phyloP scores from a whole-genome alignment of 1,139 yeast genomes.

The Candida pseudoviswanathii region DNA sequence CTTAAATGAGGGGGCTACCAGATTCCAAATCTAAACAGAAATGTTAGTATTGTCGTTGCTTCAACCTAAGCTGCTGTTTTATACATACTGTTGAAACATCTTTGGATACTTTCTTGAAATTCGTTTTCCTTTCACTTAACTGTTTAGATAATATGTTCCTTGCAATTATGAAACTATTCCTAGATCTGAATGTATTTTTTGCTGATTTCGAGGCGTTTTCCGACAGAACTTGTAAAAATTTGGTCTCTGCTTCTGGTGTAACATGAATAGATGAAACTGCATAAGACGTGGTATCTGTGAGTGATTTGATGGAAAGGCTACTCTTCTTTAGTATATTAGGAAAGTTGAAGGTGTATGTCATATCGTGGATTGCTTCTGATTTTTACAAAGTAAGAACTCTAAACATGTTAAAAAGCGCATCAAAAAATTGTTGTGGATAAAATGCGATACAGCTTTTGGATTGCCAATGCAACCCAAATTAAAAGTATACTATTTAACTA shows the following conservation, averaged over 20 bases:
- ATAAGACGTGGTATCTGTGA: slow-evolving; percentile 8
- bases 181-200: slow-evolving; percentile 16
- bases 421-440: neutral
- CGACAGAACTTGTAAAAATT: neutral
- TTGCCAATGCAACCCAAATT: neutral
- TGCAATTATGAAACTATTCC: slow-evolving; percentile 26
- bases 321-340: neutral
- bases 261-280: slow-evolving; percentile 9
- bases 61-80: neutral
- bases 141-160: slow-evolving; percentile 20
- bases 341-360: slow-evolving; percentile 7
- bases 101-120: slow-evolving; percentile 19
- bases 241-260: neutral
- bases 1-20: slow-evolving; percentile 16
- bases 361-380: neutral
- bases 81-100: slow-evolving; percentile 23
- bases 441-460: neutral
- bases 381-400: neutral
- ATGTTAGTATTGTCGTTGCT: slow-evolving; percentile 12
- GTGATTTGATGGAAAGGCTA: slow-evolving; percentile 1
- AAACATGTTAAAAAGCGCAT: slow-evolving; percentile 5
- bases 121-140: slow-evolving; percentile 12
- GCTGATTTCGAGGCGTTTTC: neutral
- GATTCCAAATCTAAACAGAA: slow-evolving; percentile 23
- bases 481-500: slow-evolving; percentile 34